phyloP scores from a whole-genome alignment of 192 early-diverging fungal genomes.

The Thoreauomyces humboldtii region DNA sequence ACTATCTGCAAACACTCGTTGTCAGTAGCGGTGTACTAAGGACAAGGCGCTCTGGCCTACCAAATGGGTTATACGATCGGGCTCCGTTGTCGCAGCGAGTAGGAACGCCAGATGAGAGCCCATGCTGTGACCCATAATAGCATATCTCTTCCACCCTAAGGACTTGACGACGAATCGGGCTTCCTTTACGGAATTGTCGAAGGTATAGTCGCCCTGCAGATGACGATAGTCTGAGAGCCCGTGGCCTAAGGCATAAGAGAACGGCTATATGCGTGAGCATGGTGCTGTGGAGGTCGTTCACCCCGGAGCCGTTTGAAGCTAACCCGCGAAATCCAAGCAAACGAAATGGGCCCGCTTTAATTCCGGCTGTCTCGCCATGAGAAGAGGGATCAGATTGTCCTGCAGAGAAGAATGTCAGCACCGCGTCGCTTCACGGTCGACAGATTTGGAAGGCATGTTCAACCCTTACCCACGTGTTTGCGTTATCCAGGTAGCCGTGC shows the following conservation, averaged over 20 bases:
- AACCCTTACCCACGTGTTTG: background rate
- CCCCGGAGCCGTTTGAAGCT: too few species aligned
- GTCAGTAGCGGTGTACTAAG: too few species aligned
- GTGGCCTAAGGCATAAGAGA: conserved; percentile 35
- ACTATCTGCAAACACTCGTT: too few species aligned
- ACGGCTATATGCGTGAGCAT: too few species aligned
- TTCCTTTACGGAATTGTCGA: conserved; percentile 26
- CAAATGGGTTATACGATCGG: background rate
- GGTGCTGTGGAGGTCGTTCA: background rate
- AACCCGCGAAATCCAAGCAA: too few species aligned
- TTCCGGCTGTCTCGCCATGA: background rate
- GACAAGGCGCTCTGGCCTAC: too few species aligned
- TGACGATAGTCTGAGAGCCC: conserved; percentile 27
- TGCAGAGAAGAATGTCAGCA: too few species aligned
- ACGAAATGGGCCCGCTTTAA: too few species aligned
- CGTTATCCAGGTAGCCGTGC: conserved; percentile 1
- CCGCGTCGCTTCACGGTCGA: too few species aligned
- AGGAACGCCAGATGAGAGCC: conserved; percentile 16
- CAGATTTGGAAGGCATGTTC: too few species aligned
- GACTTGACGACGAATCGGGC: conserved; percentile 2
- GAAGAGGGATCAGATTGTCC: background rate
- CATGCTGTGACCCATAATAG: conserved; percentile 31
- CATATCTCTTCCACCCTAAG: conserved; percentile 16
- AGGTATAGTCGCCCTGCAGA: conserved; percentile 19
- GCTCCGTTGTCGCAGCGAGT: conserved; percentile 9